Base-by-base conservation (phyloP, 1,284 basidiomycete genomes). In the Polyporus tsugae region DNA sequence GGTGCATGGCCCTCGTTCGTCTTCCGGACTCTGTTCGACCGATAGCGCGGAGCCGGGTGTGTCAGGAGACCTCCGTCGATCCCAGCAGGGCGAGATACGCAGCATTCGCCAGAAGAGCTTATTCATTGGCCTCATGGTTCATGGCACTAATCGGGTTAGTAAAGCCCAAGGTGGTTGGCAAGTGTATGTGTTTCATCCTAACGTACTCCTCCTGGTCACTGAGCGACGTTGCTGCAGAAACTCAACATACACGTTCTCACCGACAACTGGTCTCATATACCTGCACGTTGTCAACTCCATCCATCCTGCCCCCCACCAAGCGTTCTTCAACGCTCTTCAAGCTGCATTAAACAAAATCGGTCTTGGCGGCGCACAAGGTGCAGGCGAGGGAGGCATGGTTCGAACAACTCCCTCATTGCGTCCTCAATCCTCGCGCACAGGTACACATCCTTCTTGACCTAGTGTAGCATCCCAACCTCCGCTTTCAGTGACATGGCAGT, bases 171-270 rank as follows among this genome's bases (percentile, higher is more conserved):
- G 84, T 17, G 86, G 91, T 74, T 93, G 91, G 91, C 86, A 90
- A 72, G 85, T 92, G 91, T 92, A 75, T 72, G 91, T 86, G 5
- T 9, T 13, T 55, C 36, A 61, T 62, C 25, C n/a, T 36, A 33
- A 36, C 60, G n/a, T 33, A 38, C 49, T 41, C 9, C 49, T 41
- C 9, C 17, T 22, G n/a, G 35, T 35, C 39, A 39, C 42, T 39
- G 36, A 42, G 38, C 59, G 39, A 55, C 13, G 29, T 38, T 53
- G 4, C 13, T 19, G 4, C 77, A 93, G 92, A 44, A 85, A 87
- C 72, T 91, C 89, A 64, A 92, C 90, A n/a, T 94, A 94, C 77
- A 82, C 81, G 0, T 93, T 94, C 76, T 92, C 91, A 1, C 89
- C 90, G 0, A 67, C 78, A 9, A 86, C 86, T 0, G 93, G 91